Evolutionary conservation across 2,329 filamentous ascomycete species (phyloP).

Genomic region (Coniochaeta sp.): DNA sequence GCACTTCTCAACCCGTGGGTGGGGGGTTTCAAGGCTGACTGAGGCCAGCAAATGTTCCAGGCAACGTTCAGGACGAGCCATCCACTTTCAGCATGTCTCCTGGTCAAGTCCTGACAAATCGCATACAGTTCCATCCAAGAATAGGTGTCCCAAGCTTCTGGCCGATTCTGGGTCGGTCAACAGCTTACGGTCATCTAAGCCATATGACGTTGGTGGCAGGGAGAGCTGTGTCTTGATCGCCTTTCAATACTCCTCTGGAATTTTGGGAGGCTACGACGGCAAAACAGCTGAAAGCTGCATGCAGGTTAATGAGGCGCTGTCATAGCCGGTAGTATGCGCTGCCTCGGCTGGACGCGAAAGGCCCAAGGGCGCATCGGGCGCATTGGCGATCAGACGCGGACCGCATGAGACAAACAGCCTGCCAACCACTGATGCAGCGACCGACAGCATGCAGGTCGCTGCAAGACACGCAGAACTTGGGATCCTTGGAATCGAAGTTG

Average conservation of each 20-base stretch:
- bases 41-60: background rate
- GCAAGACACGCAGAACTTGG: constrained; percentile 8
- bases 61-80: background rate
- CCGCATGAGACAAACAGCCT: constrained; percentile 1
- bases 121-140: background rate
- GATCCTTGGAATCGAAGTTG: constrained; percentile 5
- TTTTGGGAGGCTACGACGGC: background rate
- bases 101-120: background rate
- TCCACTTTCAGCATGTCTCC: background rate
- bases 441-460: constrained; percentile 3
- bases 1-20: background rate
- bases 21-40: background rate
- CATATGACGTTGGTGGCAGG: background rate
- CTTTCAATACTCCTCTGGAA: background rate
- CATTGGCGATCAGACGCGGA: constrained; percentile 1
- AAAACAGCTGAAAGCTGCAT: background rate
- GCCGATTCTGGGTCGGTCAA: background rate
- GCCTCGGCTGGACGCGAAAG: background rate
- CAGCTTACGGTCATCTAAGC: background rate
- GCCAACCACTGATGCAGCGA: background rate
- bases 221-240: background rate
- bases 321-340: background rate
- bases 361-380: background rate
- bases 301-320: background rate
- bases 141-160: background rate